Percentiles rank a stretch among this genome's conserved stretches.
Conservation (phyloP, 441 rosid species). For the Erysimum cheiri region DNA sequence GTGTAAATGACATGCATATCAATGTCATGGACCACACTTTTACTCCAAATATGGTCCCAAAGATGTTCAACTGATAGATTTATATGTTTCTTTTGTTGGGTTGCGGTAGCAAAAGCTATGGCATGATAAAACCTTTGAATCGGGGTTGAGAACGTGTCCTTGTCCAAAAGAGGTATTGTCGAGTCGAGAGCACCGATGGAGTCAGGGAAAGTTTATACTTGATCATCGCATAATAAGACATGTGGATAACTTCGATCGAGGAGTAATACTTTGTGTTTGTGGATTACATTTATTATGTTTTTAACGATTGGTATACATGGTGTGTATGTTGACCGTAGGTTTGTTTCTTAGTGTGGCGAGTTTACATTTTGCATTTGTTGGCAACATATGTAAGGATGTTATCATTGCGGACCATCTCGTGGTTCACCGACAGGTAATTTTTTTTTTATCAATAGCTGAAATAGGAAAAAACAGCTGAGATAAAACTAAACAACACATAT, state of each 20-base stretch:
- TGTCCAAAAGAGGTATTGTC: conserved; percentile 41
- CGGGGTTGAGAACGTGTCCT: conserved; percentile 40
- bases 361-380: conserved; percentile 25
- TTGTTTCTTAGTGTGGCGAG: conserved; percentile 36
- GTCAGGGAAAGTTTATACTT: conserved; percentile 37
- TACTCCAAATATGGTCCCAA: conserved; percentile 40
- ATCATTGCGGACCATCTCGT: neutral
- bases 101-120: conserved; percentile 28
- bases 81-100: conserved; percentile 42
- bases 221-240: conserved; percentile 35
- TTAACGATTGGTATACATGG: conserved; percentile 28
- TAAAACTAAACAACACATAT: too few species aligned
- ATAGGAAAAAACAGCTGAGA: too few species aligned
- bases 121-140: conserved; percentile 43
- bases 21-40: conserved; percentile 44
- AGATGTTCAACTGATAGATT: conserved; percentile 43
- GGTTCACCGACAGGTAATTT: neutral
- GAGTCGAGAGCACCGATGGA: conserved; percentile 38
- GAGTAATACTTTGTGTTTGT: conserved; percentile 35
- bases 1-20: conserved; percentile 47
- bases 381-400: neutral
- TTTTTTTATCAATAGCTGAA: too few species aligned
- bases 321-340: conserved; percentile 34
- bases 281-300: conserved; percentile 32
- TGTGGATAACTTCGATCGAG: conserved; percentile 38